Base-by-base conservation (phyloP, 495 filamentous ascomycete species). In the Cairneyella variabilis region DNA sequence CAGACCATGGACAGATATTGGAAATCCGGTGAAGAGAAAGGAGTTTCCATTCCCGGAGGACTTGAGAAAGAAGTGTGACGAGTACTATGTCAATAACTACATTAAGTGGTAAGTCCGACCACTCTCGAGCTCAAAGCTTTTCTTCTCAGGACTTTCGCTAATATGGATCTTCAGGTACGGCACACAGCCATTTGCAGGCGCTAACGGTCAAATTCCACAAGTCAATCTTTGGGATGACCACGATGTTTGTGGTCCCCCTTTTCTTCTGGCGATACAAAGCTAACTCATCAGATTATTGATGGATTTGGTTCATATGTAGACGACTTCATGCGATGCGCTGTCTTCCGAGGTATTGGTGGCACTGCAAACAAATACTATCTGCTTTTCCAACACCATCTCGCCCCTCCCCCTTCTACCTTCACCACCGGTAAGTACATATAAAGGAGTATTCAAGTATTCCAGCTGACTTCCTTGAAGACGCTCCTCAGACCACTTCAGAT, bases 181-280 rank as follows among this genome's bases (percentile, higher is more conserved):
- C 30, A 86, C 78, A 14, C 84, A 91, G 60, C 88, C 91, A 0
- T 97, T 96, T 70, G 83, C 88, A 4, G 69, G 76, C 12, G 89
- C 87, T 30, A 97, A 96, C 60, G 85, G 81, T 11, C 84, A 87
- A 62, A 97, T 97, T 61, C 83, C 92, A 1, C 90, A 95, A 69
- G 67, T 97, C 63, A 96, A 96, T 65, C 85, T 96, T 37, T 97
- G 92, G 91, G 91, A 95, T 66, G 90, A 95, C 62, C 91, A 95
- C 65, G 83, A 85, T 70, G 80, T 76, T 49, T 63, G 73, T 63
- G 28, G 43, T 26, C 53, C 34, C 45, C 16, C 17, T 10, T 16
- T 30, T 28, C 17, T 16, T 10, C 21, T 28, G 44, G 9, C 28
- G 11, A 3, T 44, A 14, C 8, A 30, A 16, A 39, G n/a, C n/a